Evolutionary conservation across 2,329 filamentous ascomycete genomes (phyloP).

Genomic region (Coniochaeta sp.): DNA sequence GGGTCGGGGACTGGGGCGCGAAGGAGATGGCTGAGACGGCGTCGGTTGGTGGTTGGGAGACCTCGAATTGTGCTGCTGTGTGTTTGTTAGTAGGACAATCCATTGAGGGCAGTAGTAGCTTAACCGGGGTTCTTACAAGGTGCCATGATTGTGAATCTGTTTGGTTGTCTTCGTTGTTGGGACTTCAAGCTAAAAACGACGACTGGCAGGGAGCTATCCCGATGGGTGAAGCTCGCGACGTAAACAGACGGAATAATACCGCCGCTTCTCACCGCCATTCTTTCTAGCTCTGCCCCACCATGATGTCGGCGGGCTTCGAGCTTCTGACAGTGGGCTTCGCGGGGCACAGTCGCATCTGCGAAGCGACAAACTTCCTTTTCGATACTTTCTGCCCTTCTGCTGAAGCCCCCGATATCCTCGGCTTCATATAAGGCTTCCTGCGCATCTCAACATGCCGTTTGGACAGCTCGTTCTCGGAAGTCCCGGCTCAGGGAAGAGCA

Average conservation of each 20-base stretch:
- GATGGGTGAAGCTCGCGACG: background rate
- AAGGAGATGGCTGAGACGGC: slow-evolving; percentile 83
- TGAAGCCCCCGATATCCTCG: background rate
- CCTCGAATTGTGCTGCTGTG: slow-evolving; percentile 68
- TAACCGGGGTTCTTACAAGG: slow-evolving; percentile 26
- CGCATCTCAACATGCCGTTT: slow-evolving; percentile 43
- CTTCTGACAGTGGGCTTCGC: slow-evolving; percentile 3
- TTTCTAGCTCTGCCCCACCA: slow-evolving; percentile 4
- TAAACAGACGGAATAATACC: slow-evolving; percentile 16
- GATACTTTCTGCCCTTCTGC: background rate
- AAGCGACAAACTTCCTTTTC: background rate
- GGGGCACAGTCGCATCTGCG: slow-evolving; percentile 7
- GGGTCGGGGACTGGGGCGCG: slow-evolving; percentile 66
- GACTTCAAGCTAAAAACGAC: background rate
- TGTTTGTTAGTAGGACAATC: background rate
- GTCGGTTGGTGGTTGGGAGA: slow-evolving; percentile 76
- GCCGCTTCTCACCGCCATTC: slow-evolving; percentile 13
- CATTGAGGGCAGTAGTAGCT: background rate
- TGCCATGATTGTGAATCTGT: slow-evolving; percentile 28
- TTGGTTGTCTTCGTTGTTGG: background rate
- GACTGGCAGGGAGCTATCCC: background rate
- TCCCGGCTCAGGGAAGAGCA: slow-evolving; percentile 92
- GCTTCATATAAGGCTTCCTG: background rate
- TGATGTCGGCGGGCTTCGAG: slow-evolving; percentile 5
- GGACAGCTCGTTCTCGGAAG: slow-evolving; percentile 85